Evolutionary conservation across 257 asterid genomes (phyloP).

Genomic region (Mentha longifolia): DNA sequence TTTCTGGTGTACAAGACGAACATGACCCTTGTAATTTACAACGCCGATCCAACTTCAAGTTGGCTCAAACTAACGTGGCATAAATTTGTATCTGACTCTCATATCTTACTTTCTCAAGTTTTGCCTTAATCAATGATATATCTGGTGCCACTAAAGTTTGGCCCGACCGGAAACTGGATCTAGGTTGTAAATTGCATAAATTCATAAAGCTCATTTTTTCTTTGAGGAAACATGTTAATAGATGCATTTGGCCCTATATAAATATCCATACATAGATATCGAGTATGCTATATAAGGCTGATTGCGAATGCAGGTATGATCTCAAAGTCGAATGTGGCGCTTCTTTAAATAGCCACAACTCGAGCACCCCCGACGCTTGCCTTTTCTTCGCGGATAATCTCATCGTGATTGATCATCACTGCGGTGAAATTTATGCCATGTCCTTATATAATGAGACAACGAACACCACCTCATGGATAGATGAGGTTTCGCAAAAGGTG

Average conservation of each 20-base stretch:
- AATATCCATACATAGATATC: no score
- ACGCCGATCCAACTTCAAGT: no score
- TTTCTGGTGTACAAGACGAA: background rate
- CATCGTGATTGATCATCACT: conserved; percentile 80
- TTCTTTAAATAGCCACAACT: conserved; percentile 62
- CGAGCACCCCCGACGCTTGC: conserved; percentile 94
- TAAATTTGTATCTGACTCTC: background rate
- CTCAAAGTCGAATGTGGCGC: conserved; percentile 95
- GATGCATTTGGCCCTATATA: background rate
- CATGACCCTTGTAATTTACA: background rate
- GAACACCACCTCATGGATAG: conserved; percentile 58
- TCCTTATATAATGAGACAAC: conserved; percentile 56
- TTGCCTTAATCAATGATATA: background rate
- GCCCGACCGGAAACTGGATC: background rate
- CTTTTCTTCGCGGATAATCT: conserved; percentile 90
- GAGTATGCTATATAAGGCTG: background rate
- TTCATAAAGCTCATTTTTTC: background rate
- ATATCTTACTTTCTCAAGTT: background rate
- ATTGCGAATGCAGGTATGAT: conserved; percentile 70
- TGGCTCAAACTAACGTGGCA: background rate
- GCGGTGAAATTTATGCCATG: conserved; percentile 62
- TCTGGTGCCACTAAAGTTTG: background rate
- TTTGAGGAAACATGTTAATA: background rate
- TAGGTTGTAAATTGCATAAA: background rate
- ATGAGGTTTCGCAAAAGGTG: conserved; percentile 64